Conservation (phyloP, 2,329 filamentous ascomycete species). For the Nothopassalora personata region DNA sequence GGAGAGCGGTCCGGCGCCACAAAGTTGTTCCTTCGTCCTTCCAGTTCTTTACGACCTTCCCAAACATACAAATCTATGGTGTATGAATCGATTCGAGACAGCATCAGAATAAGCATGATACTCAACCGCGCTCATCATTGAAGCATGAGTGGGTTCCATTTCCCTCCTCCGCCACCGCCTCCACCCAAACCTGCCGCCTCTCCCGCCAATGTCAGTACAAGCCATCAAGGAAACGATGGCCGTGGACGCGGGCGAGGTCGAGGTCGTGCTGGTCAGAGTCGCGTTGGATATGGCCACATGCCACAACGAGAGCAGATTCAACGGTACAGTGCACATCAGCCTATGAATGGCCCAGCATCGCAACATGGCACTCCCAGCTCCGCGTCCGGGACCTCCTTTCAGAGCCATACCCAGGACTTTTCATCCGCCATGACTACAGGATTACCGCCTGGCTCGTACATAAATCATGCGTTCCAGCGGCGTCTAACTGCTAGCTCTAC, state of each 20-base stretch:
- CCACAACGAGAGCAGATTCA: neutral
- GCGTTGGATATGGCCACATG: neutral
- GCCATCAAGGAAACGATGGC: neutral
- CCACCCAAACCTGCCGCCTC: constrained; percentile 26
- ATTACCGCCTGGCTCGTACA: constrained; percentile 26
- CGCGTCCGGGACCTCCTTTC: neutral
- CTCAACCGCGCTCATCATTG: neutral
- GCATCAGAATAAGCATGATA: neutral
- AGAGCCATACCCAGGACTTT: neutral
- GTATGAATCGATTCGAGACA: neutral
- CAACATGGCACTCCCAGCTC: neutral
- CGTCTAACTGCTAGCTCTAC: neutral
- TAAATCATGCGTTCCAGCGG: constrained; percentile 28
- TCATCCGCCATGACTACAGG: neutral
- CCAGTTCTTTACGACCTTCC: neutral
- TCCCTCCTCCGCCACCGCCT: constrained; percentile 46
- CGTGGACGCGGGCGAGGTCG: constrained; percentile 21
- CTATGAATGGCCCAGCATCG: neutral
- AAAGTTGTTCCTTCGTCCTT: neutral
- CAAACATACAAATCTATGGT: neutral
- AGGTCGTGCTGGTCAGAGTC: constrained; percentile 5
- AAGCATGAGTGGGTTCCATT: constrained; percentile 35
- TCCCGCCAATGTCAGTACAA: constrained; percentile 2
- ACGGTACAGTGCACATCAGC: neutral
- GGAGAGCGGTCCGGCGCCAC: neutral